Percentiles rank a stretch among this genome's conserved stretches.
Conservation (phyloP, 495 filamentous ascomycete species). For the Xylaria scruposa region DNA sequence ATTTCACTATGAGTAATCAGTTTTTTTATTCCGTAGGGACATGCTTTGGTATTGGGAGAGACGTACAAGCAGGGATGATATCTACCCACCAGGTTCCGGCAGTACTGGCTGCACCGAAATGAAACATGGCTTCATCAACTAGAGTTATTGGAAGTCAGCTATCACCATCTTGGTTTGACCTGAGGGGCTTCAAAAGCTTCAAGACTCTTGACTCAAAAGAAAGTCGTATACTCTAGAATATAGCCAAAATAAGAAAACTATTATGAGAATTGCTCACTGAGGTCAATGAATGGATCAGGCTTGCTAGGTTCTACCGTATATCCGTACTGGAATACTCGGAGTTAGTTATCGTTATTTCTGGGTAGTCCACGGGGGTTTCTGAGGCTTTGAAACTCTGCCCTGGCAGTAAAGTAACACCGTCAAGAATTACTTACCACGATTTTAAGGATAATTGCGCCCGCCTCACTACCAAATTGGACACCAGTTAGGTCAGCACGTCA, state of each 20-base stretch:
- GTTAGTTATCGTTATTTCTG: not conserved
- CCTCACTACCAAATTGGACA: conserved; percentile 43
- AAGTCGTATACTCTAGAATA: too few species aligned
- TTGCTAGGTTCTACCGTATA: conserved; percentile 49
- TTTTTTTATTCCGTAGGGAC: too few species aligned
- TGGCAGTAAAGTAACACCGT: not conserved
- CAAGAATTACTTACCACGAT: conserved; percentile 27
- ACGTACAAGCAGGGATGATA: conserved; percentile 41
- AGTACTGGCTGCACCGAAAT: conserved; percentile 41
- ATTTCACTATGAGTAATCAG: conserved; percentile 34
- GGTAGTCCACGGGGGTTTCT: not conserved
- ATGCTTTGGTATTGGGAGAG: not conserved
- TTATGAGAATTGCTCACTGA: not conserved
- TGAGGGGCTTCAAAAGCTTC: too few species aligned
- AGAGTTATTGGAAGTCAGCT: conserved; percentile 9
- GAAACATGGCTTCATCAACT: conserved; percentile 39
- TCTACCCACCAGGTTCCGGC: conserved; percentile 52
- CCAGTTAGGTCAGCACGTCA: not conserved
- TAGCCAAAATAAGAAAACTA: too few species aligned
- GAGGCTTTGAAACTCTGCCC: not conserved
- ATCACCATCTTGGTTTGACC: not conserved
- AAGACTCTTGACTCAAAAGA: too few species aligned
- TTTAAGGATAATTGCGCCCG: conserved; percentile 52
- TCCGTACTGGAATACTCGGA: conserved; percentile 40
- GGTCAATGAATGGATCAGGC: conserved; percentile 50